phyloP scores from a whole-genome alignment of 345 rosid genomes.

The Corymbia maculata region DNA sequence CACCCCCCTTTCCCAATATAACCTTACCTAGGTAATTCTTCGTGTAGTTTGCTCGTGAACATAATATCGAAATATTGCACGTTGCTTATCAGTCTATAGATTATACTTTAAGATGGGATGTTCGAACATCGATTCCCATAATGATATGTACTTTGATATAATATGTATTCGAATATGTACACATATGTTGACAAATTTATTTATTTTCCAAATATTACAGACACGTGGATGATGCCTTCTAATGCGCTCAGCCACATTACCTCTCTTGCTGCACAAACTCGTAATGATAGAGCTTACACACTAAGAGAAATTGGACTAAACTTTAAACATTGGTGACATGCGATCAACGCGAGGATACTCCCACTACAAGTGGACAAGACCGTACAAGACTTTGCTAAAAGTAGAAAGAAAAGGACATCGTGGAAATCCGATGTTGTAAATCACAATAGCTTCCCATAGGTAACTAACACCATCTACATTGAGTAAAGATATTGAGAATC shows the following conservation, averaged over 20 bases:
- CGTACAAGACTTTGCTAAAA: not conserved
- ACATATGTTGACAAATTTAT: not conserved
- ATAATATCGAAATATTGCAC: not conserved
- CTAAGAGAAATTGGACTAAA: not conserved
- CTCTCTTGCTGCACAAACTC: not conserved
- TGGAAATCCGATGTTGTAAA: not conserved
- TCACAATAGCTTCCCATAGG: not conserved
- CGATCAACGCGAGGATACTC: not conserved
- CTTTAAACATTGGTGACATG: not conserved
- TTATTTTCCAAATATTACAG: not conserved
- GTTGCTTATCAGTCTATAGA: not conserved
- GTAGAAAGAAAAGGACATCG: not conserved
- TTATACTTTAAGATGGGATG: not conserved
- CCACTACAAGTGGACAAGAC: not conserved
- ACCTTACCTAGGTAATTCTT: not conserved
- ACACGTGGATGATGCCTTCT: not conserved
- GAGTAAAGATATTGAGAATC: not conserved
- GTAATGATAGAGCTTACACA: not conserved
- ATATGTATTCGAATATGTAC: not conserved
- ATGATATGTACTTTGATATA: not conserved
- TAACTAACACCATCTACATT: not conserved
- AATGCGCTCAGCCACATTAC: not conserved
- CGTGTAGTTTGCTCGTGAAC: not conserved
- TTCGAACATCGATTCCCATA: not conserved
- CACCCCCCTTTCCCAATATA: not conserved